Conservation (phyloP, 2,329 filamentous ascomycete genomes). For the Hirsutella minnesotensis region DNA sequence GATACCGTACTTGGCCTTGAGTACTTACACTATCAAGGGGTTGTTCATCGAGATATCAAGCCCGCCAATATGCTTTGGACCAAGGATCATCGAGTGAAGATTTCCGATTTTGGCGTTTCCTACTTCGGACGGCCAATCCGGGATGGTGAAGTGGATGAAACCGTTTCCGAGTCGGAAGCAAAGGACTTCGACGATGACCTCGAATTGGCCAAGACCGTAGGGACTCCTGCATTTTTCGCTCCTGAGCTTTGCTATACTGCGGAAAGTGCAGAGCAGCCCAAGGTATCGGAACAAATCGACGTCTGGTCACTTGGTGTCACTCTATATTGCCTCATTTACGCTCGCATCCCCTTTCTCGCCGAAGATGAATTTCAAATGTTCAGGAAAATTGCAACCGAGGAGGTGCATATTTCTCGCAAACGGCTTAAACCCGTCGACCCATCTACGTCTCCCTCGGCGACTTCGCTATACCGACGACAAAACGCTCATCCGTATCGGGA, state of each 20-base stretch:
- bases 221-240: constrained; percentile 94
- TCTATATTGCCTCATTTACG: constrained; percentile 88
- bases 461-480: constrained; percentile 42
- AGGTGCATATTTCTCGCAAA: constrained; percentile 76
- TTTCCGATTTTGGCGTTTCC: constrained; percentile 96
- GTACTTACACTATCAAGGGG: constrained; percentile 81
- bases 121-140: constrained; percentile 85
- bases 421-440: constrained; percentile 68
- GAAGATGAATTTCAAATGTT: constrained; percentile 90
- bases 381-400: constrained; percentile 78
- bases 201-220: constrained; percentile 95
- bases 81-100: constrained; percentile 78
- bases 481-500: constrained; percentile 59
- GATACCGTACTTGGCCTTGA: constrained; percentile 90
- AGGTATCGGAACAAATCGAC: constrained; percentile 86
- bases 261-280: constrained; percentile 56
- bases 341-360: constrained; percentile 84
- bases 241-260: constrained; percentile 87
- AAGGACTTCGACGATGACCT: constrained; percentile 84
- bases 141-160: constrained; percentile 69
- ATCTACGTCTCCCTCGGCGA: constrained; percentile 40
- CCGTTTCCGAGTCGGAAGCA: constrained; percentile 67
- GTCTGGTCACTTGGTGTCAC: constrained; percentile 96
- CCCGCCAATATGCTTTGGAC: constrained; percentile 87
- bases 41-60: constrained; percentile 77